phyloP scores from a whole-genome alignment of 805 yeast genomes.

The Monosporozyma aerobia region DNA sequence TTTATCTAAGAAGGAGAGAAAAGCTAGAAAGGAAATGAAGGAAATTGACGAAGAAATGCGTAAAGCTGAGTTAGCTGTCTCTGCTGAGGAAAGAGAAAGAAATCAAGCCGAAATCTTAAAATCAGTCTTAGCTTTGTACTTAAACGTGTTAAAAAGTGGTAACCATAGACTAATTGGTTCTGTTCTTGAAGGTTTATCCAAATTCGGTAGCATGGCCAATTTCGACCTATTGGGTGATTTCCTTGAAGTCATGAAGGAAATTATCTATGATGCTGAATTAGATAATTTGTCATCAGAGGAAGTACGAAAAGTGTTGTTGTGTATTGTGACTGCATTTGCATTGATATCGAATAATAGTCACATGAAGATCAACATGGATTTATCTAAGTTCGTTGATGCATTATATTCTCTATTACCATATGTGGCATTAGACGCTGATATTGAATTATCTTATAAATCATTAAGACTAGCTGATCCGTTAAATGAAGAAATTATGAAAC shows the following conservation, averaged over 20 bases:
- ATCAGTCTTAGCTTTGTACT: conserved; percentile 58
- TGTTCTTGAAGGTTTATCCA: conserved; percentile 84
- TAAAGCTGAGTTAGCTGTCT: conserved; percentile 77
- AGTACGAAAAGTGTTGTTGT: conserved; percentile 65
- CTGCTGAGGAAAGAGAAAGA: conserved; percentile 78
- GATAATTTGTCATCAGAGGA: conserved; percentile 40
- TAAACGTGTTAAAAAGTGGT: conserved; percentile 62
- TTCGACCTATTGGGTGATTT: conserved; percentile 89
- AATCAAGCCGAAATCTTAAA: conserved; percentile 79
- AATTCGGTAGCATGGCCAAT: conserved; percentile 86
- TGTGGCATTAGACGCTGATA: conserved; percentile 66
- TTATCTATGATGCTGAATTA: conserved; percentile 46
- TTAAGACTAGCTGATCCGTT: conserved; percentile 75
- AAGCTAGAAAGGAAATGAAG: conserved; percentile 76
- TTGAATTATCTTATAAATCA: conserved; percentile 78
- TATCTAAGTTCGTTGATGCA: conserved; percentile 69
- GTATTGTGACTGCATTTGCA: conserved; percentile 86
- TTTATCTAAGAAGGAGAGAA: conserved; percentile 81
- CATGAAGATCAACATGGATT: conserved; percentile 68
- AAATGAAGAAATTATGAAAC: conserved; percentile 39
- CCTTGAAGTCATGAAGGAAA: conserved; percentile 78
- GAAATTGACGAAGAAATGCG: conserved; percentile 84
- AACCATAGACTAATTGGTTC: conserved; percentile 67
- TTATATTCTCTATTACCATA: conserved; percentile 62
- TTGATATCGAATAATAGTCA: conserved; percentile 66